Percentiles rank a stretch among this genome's conserved stretches.
Conservation (phyloP, 108 stramenopile species). For the Cyclotella distinguenda region DNA sequence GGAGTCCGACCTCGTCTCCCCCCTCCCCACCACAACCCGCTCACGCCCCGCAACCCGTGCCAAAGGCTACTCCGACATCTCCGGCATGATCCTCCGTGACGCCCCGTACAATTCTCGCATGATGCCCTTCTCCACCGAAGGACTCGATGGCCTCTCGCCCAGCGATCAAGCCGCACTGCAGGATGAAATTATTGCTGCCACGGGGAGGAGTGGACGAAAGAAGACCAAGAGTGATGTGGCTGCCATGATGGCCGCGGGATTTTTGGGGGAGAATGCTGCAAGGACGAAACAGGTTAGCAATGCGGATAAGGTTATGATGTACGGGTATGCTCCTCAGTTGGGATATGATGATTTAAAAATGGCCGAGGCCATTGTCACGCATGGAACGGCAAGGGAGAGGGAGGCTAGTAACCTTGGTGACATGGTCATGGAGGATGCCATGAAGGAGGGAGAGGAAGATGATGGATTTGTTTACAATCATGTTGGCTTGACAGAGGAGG, state of each 20-base stretch:
- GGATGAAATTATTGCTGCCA: slow-evolving; percentile 6
- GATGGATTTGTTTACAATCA: slow-evolving; percentile 32
- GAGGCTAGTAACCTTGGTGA: slow-evolving; percentile 1
- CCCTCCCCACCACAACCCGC: not conserved
- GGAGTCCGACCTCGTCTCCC: not conserved
- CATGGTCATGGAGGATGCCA: slow-evolving; percentile 17
- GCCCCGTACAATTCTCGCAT: slow-evolving; percentile 16
- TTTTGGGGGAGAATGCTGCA: slow-evolving; percentile 6
- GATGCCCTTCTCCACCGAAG: slow-evolving; percentile 8
- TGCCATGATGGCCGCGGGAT: slow-evolving; percentile 23
- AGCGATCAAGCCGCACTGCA: slow-evolving; percentile 7
- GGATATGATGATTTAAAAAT: slow-evolving; percentile 30
- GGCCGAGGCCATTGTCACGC: slow-evolving; percentile 20
- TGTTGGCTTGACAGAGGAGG: slow-evolving; percentile 42
- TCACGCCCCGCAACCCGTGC: not conserved
- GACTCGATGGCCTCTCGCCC: not conserved
- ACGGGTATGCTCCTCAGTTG: slow-evolving; percentile 29
- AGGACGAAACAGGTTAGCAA: slow-evolving; percentile 14
- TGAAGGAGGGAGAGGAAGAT: not conserved
- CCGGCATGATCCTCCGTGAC: slow-evolving; percentile 7
- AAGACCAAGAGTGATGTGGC: slow-evolving; percentile 31
- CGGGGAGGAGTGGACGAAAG: slow-evolving; percentile 13
- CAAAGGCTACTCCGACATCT: slow-evolving; percentile 9
- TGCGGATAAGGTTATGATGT: slow-evolving; percentile 23
- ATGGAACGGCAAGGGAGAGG: slow-evolving; percentile 14